phyloP scores from a whole-genome alignment of 108 stramenopile genomes.

The Skeletonema potamos region DNA sequence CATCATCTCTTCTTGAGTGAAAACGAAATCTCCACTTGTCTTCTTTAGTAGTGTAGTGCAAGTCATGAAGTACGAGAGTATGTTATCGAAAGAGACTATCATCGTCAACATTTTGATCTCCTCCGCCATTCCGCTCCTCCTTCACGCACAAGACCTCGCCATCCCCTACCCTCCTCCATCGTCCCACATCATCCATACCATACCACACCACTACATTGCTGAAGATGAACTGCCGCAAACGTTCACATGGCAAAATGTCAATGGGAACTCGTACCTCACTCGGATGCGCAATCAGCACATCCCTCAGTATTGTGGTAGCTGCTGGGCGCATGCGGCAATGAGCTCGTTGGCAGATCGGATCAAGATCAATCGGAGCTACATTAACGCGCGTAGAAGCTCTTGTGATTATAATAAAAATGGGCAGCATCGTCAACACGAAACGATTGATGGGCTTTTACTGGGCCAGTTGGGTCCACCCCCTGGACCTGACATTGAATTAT shows the following conservation, averaged over 20 bases:
- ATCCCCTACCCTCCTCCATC: constrained; percentile 19
- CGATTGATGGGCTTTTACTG: background rate
- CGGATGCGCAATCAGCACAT: constrained; percentile 76
- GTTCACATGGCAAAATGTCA: constrained; percentile 79
- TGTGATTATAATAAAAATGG: background rate
- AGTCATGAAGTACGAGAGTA: too few relatives aligned
- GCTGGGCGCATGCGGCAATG: constrained; percentile 86
- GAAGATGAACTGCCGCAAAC: constrained; percentile 63
- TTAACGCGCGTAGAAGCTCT: constrained; percentile 3
- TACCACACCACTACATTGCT: constrained; percentile 74
- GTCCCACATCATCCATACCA: constrained; percentile 33
- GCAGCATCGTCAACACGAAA: background rate
- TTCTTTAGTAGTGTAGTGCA: too few relatives aligned
- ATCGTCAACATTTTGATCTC: too few relatives aligned
- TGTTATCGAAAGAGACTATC: too few relatives aligned
- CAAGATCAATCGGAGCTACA: constrained; percentile 62
- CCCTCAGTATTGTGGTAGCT: constrained; percentile 61
- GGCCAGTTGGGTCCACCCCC: constrained; percentile 37
- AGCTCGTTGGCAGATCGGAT: constrained; percentile 75
- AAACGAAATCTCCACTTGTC: too few relatives aligned
- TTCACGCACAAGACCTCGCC: constrained; percentile 20
- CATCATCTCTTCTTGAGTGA: too few relatives aligned
- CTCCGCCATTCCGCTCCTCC: background rate
- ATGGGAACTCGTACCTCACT: constrained; percentile 62
- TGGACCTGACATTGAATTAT: constrained; percentile 38